Evolutionary conservation across 179 eudicot species (phyloP).

Genomic region (Silene vulgaris): DNA sequence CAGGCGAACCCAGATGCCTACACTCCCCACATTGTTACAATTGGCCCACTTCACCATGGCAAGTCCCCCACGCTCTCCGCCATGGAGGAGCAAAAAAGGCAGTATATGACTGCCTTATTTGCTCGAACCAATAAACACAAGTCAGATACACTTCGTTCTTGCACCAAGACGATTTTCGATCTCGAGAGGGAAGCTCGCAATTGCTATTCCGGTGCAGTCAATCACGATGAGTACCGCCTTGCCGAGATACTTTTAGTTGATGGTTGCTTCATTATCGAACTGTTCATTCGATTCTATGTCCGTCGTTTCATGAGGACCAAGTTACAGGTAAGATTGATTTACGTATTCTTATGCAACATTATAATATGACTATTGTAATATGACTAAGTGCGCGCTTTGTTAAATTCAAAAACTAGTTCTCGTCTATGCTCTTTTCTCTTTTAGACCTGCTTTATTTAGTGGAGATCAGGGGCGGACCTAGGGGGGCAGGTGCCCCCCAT

Average conservation of each 20-base stretch:
- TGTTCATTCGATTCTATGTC: constrained; percentile 10
- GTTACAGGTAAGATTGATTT: neutral
- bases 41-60: constrained; percentile 16
- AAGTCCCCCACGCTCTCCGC: neutral
- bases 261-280: constrained; percentile 17
- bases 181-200: constrained; percentile 13
- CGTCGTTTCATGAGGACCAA: neutral
- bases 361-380: too few relatives aligned
- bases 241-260: constrained; percentile 9
- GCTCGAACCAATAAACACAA: neutral
- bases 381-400: too few relatives aligned
- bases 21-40: constrained; percentile 16
- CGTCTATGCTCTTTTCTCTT: too few relatives aligned
- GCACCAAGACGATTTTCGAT: neutral
- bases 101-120: constrained; percentile 12
- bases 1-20: constrained; percentile 14
- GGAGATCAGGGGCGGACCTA: too few relatives aligned
- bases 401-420: too few relatives aligned
- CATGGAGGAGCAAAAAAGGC: constrained; percentile 15
- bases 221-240: constrained; percentile 1
- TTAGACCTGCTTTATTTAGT: too few relatives aligned
- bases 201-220: constrained; percentile 10
- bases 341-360: too few relatives aligned
- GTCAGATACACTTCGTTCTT: neutral
- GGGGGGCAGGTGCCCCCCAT: too few relatives aligned